Percentiles rank a stretch among this genome's conserved stretches.
Evolutionary conservation across 257 asterid species (phyloP).

Genomic region (Nicotiana sylvestris): DNA sequence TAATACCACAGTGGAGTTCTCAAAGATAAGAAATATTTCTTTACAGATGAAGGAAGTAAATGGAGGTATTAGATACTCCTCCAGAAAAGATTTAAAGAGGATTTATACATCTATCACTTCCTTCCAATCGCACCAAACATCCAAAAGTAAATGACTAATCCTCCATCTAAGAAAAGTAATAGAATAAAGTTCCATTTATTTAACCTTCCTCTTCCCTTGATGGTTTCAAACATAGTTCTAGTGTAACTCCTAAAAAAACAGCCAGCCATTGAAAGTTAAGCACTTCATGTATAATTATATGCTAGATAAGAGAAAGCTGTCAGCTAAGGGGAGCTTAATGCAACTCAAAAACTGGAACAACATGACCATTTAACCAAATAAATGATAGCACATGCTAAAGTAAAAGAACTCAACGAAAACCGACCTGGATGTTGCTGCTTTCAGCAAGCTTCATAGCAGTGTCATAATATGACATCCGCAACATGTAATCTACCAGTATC

Average conservation of each 20-base stretch:
- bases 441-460: slow-evolving; percentile 88
- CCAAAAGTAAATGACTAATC: not conserved
- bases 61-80: not conserved
- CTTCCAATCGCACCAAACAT: not conserved
- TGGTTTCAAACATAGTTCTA: not conserved
- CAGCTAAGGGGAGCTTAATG: not conserved
- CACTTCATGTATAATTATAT: not conserved
- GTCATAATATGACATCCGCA: slow-evolving; percentile 90
- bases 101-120: not conserved
- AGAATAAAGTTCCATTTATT: not conserved
- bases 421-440: slow-evolving; percentile 80
- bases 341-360: not conserved
- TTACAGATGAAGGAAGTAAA: not conserved
- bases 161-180: not conserved
- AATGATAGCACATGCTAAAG: not conserved
- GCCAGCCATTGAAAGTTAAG: not conserved
- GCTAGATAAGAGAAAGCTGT: not conserved
- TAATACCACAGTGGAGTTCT: not conserved
- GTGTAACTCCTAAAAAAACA: not conserved
- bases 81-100: not conserved
- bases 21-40: not conserved
- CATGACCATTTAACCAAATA: not conserved
- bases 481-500: slow-evolving; percentile 90
- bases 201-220: not conserved
- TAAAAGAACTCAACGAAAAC: not conserved